Percentiles rank a stretch among this genome's conserved stretches.
Evolutionary conservation across 331 rosid genomes (phyloP).

Genomic region (Rosa hybrid): DNA sequence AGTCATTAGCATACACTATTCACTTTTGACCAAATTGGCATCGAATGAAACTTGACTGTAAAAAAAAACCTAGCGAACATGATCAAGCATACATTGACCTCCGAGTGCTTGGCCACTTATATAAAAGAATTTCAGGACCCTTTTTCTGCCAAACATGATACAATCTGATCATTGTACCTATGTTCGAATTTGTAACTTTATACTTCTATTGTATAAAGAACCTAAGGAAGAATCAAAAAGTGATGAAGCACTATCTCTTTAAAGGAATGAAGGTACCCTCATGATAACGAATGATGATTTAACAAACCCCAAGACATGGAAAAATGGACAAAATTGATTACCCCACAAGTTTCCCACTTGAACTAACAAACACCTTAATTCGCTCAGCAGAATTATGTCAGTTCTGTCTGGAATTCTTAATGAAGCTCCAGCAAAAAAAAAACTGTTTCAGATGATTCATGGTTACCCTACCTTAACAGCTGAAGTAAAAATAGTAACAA

Average conservation of each 20-base stretch:
- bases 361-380: constrained; percentile 32
- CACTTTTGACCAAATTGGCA: background rate
- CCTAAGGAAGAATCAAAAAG: background rate
- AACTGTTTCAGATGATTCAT: constrained; percentile 31
- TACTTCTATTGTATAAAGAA: background rate
- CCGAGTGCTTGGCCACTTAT: background rate
- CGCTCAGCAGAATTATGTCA: constrained; percentile 35
- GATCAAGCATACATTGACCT: constrained; percentile 10
- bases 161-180: background rate
- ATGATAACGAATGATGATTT: constrained; percentile 33
- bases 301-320: constrained; percentile 27
- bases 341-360: constrained; percentile 39
- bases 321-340: constrained; percentile 31
- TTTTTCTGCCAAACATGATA: constrained; percentile 9
- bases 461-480: constrained; percentile 23
- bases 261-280: background rate
- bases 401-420: constrained; percentile 41
- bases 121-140: constrained; percentile 7
- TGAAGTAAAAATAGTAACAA: background rate
- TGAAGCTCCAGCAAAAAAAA: constrained; percentile 17
- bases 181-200: background rate
- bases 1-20: constrained; percentile 5
- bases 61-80: constrained; percentile 4
- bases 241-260: background rate
- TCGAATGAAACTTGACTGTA: background rate